phyloP scores from a whole-genome alignment of 495 filamentous ascomycete species.

The Endocarpon pusillum region DNA sequence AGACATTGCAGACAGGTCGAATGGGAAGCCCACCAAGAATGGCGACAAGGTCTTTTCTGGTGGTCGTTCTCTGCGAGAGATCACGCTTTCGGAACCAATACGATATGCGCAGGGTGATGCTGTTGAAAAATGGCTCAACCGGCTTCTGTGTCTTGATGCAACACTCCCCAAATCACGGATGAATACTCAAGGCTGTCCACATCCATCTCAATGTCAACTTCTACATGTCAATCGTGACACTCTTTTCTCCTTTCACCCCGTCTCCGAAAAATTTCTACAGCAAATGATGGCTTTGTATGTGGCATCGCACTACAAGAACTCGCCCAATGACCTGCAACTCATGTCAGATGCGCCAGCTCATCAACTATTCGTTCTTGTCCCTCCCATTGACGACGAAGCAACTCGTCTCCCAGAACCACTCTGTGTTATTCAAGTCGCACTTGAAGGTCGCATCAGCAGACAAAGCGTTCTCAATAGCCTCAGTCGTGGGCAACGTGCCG shows the following conservation, averaged over 20 bases:
- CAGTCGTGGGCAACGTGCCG: conserved; percentile 73
- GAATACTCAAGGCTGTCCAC: conserved; percentile 65
- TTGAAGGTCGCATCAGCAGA: conserved; percentile 88
- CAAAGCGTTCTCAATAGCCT: conserved; percentile 81
- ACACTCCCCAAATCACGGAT: conserved; percentile 63
- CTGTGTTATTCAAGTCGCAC: conserved; percentile 83
- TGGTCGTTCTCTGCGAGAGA: conserved; percentile 74
- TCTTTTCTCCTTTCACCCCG: conserved; percentile 92
- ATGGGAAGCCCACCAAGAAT: conserved; percentile 48
- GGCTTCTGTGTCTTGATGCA: conserved; percentile 81
- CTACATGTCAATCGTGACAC: conserved; percentile 92
- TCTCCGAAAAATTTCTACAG: conserved; percentile 93
- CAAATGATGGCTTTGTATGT: conserved; percentile 97
- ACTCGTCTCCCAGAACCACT: conserved; percentile 79
- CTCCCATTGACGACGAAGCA: conserved; percentile 62
- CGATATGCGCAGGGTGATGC: conserved; percentile 79
- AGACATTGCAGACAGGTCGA: conserved; percentile 54
- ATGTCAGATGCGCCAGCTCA: conserved; percentile 97
- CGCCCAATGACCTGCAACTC: conserved; percentile 90
- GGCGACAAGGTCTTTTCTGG: conserved; percentile 39
- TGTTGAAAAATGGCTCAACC: conserved; percentile 94
- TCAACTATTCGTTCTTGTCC: conserved; percentile 87
- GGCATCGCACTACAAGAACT: conserved; percentile 98
- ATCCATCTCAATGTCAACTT: conserved; percentile 78
- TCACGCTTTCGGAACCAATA: conserved; percentile 85